A percentile compares a stretch with the other conserved stretches of the same genome.
Evolutionary conservation across 441 rosid species (phyloP).

Genomic region (Gossypium trilobum): DNA sequence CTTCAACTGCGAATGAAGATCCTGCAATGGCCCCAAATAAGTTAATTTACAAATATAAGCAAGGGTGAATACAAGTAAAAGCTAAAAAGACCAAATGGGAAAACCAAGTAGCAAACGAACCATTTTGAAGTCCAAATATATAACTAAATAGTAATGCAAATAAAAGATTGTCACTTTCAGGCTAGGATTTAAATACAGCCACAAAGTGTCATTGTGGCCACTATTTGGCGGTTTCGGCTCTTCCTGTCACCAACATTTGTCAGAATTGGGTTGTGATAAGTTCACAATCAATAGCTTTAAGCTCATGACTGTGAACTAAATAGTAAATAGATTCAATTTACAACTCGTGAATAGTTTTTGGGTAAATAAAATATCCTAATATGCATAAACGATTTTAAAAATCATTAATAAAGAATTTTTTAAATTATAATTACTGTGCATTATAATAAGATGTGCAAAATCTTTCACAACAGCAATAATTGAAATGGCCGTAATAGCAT

Average conservation of each 20-base stretch:
- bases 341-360: not conserved
- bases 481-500: not conserved
- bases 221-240: not conserved
- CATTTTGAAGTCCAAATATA: not conserved
- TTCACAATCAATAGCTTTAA: not conserved
- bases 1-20: constrained; percentile 77
- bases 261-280: not conserved
- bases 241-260: not conserved
- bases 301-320: not conserved
- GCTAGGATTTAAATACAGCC: not conserved
- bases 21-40: constrained; percentile 34
- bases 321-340: not conserved
- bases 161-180: not conserved
- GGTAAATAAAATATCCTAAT: not conserved
- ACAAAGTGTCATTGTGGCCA: not conserved
- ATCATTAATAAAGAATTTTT: not conserved
- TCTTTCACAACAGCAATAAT: not conserved
- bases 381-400: not conserved
- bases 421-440: not conserved
- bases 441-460: not conserved
- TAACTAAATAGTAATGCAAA: not conserved
- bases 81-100: not conserved
- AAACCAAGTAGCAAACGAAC: not conserved
- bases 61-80: not conserved
- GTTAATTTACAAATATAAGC: constrained; percentile 8